Percentiles rank a stretch among this genome's conserved stretches.
Conservation (phyloP, 2,329 filamentous ascomycete genomes). For the Aspergillus quadricinctus region DNA sequence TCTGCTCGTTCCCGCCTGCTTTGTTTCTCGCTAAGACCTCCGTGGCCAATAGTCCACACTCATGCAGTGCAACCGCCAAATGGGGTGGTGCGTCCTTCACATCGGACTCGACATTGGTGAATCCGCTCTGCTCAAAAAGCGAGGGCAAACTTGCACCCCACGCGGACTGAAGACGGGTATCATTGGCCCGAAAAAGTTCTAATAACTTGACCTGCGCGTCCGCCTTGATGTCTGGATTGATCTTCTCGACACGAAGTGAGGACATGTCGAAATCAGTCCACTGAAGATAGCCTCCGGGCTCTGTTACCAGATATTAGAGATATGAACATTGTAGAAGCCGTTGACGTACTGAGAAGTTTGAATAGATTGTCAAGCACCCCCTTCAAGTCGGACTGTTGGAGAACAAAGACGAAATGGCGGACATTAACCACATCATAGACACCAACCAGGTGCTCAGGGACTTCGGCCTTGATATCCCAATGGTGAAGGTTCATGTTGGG, state of each 20-base stretch:
- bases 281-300: not conserved
- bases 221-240: not conserved
- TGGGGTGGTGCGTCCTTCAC: not conserved
- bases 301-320: not conserved
- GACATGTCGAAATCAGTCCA: not conserved
- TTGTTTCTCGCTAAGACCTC: not conserved
- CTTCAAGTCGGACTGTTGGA: not conserved
- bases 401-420: conserved; percentile 1
- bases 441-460: not conserved
- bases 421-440: not conserved
- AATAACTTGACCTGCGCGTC: not conserved
- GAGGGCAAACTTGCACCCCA: not conserved
- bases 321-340: not conserved
- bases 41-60: not conserved
- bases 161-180: not conserved
- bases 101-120: not conserved
- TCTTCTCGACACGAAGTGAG: not conserved
- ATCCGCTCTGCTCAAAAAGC: not conserved
- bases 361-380: not conserved
- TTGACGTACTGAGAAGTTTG: not conserved
- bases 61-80: not conserved
- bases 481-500: conserved; percentile 1
- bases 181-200: not conserved
- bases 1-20: not conserved
- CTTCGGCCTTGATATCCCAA: not conserved